phyloP scores from a whole-genome alignment of 306 rosid species.

The Malus sylvestris region DNA sequence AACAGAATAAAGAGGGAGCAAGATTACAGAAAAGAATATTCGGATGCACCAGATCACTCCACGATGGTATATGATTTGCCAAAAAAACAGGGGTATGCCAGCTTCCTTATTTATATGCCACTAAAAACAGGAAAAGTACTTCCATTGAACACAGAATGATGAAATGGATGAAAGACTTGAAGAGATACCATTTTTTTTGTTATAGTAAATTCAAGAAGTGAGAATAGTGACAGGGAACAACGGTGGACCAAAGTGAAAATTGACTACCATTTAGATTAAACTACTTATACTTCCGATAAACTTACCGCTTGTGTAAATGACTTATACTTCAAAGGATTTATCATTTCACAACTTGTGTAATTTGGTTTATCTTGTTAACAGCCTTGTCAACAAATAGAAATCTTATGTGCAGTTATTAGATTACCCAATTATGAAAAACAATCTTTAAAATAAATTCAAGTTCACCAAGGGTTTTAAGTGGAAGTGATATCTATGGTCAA shows the following conservation, averaged over 20 bases:
- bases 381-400: not conserved
- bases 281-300: not conserved
- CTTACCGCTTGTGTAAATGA: not conserved
- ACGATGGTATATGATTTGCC: not conserved
- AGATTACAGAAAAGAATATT: not conserved
- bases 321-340: not conserved
- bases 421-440: not conserved
- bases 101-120: not conserved
- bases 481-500: not conserved
- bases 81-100: not conserved
- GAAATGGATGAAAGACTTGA: not conserved
- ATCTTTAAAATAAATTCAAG: not conserved
- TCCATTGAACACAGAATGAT: not conserved
- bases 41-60: not conserved
- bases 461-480: not conserved
- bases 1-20: not conserved
- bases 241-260: not conserved
- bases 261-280: not conserved
- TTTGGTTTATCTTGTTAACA: not conserved
- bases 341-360: not conserved
- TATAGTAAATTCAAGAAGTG: not conserved
- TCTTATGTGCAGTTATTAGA: not conserved
- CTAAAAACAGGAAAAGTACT: not conserved
- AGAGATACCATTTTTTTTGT: not conserved
- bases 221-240: not conserved